Base-by-base conservation (phyloP, 208 protist species). In the Acanthamoeba comandoni region DNA sequence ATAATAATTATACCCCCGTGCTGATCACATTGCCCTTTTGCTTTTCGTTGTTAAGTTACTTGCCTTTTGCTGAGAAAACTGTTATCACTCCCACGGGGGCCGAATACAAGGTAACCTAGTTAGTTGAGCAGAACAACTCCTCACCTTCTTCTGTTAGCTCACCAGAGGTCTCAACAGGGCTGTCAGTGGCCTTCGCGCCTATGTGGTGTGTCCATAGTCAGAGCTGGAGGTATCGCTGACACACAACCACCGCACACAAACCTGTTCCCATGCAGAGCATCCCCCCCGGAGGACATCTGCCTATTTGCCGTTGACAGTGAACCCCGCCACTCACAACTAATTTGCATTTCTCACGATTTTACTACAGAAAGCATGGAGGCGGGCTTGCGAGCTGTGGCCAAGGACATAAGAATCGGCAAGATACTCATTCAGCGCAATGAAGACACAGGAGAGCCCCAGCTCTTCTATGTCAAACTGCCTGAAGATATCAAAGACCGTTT, bases 361-460 rank as follows among this genome's bases (percentile, higher is more conserved):
- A n/a, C n/a, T n/a, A n/a, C n/a, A n/a, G 98, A 99, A 94, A 97
- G 96, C 52, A 99, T 99, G 98, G 98, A 99, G 93, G 95, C 93
- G 35, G 97, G 96, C 57, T 91, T 99, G 52, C 96, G 97, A 26
- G 97, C 97, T 35, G 98, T 97, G 67, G 98, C 97, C 95, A 97
- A 97, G n/a, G 96, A 95, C 60, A 95, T 99, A 9, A 96, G 97
- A 58, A 99, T 99, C 70, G 98, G 98, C 73, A 99, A 99, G 94
- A 99, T 99, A 57, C 96, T 99, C 48, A 98, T 99, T 67, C 98
- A 99, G 96, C 96, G 98, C 55, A 95, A 99, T 86, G 98, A 99
- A 95, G 62, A 84, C 22, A 98, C 95, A 48, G 95, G 92, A 5
- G 92, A 97, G 15, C 98, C 98, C 7, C 35, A 94, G 92, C 96